phyloP scores from a whole-genome alignment of 2,329 filamentous ascomycete species.

The Nothophoma quercina region DNA sequence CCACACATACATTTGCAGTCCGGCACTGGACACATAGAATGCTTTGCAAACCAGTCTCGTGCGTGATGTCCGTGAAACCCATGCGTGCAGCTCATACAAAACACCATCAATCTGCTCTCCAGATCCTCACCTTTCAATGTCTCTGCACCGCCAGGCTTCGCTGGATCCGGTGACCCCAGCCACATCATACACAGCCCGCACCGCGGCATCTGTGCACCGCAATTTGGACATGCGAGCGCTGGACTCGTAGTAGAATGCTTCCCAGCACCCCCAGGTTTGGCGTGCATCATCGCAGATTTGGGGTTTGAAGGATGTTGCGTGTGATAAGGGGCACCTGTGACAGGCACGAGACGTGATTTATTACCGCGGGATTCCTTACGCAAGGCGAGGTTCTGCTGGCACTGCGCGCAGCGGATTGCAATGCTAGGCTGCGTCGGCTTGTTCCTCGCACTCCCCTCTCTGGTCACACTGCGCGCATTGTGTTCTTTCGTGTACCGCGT shows the following conservation, averaged over 20 bases:
- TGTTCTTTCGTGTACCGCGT: conserved; percentile 81
- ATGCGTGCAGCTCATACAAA: conserved; percentile 70
- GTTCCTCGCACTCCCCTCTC: conserved; percentile 68
- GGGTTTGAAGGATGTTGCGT: conserved; percentile 7
- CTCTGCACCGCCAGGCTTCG: conserved; percentile 49
- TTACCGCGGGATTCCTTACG: conserved; percentile 34
- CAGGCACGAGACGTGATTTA: conserved; percentile 33
- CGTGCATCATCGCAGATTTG: conserved; percentile 2
- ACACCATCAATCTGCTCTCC: conserved; percentile 64
- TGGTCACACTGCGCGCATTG: conserved; percentile 70
- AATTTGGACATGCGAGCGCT: conserved; percentile 67
- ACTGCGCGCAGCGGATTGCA: conserved; percentile 78
- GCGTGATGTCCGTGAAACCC: conserved; percentile 71
- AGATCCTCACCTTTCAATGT: conserved; percentile 53
- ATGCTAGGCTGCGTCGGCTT: conserved; percentile 71
- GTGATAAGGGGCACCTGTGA: conserved; percentile 13
- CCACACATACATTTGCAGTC: conserved; percentile 64
- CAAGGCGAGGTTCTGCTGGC: conserved; percentile 64
- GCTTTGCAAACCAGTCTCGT: conserved; percentile 65
- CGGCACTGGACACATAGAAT: conserved; percentile 63
- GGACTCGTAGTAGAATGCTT: conserved; percentile 22
- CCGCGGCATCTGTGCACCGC: conserved; percentile 68
- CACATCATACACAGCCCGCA: conserved; percentile 69
- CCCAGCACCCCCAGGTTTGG: conserved; percentile 17
- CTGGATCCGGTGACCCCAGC: conserved; percentile 66